Percentiles rank a stretch among this genome's conserved stretches.
phyloP scores from a whole-genome alignment of 1,284 basidiomycete species.

The Ceratobasidium sp. region DNA sequence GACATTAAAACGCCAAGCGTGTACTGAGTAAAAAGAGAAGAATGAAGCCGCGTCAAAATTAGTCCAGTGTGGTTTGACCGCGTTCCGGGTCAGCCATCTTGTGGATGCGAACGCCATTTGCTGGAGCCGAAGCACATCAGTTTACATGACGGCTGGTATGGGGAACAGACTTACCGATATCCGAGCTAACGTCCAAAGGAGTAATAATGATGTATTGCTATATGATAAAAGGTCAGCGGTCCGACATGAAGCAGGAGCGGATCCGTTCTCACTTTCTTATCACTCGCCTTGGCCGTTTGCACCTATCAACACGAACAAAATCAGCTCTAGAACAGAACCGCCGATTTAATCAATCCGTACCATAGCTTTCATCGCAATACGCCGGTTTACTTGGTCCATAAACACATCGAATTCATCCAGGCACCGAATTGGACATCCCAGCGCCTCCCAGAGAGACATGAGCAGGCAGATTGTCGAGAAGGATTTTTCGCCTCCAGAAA shows the following conservation, averaged over 20 bases:
- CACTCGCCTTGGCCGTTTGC: conserved; percentile 81
- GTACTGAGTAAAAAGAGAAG: neutral
- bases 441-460: conserved; percentile 92
- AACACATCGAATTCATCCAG: conserved; percentile 93
- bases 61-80: conserved; percentile 28
- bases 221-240: neutral
- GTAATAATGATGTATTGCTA: conserved; percentile 92
- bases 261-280: conserved; percentile 58
- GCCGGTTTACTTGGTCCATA: conserved; percentile 93
- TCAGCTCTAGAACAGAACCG: neutral
- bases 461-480: conserved; percentile 96
- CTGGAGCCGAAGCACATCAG: conserved; percentile 51
- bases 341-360: conserved; percentile 56
- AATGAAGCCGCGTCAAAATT: neutral
- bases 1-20: neutral
- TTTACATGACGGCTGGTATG: conserved; percentile 4
- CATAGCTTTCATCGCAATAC: conserved; percentile 91
- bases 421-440: conserved; percentile 92
- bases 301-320: conserved; percentile 60
- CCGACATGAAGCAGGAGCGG: neutral
- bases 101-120: conserved; percentile 64
- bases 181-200: conserved; percentile 56
- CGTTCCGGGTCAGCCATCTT: conserved; percentile 77
- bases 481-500: conserved; percentile 86
- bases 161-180: conserved; percentile 11